Conservation (phyloP, 768 basidiomycete genomes). For the Phanerodontia chrysosporium region DNA sequence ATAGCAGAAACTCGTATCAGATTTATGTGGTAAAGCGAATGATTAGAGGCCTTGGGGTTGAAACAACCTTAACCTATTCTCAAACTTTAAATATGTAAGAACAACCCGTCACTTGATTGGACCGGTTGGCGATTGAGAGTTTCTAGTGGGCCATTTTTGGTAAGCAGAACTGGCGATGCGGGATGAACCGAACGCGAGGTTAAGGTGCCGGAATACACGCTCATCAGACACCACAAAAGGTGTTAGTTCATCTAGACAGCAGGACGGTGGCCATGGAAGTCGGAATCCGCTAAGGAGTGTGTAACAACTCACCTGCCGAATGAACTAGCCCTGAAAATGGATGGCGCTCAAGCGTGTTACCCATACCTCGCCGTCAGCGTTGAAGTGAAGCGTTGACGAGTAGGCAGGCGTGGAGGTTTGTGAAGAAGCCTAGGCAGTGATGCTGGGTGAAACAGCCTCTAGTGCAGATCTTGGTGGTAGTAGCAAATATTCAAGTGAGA, state of each 20-base stretch:
- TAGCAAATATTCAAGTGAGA: constrained; percentile 88
- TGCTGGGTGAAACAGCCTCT: constrained; percentile 72
- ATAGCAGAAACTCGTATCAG: constrained; percentile 60
- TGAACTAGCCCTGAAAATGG: constrained; percentile 90
- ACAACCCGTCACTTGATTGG: constrained; percentile 46
- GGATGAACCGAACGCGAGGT: constrained; percentile 69
- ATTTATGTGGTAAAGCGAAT: constrained; percentile 74
- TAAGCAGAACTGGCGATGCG: constrained; percentile 70
- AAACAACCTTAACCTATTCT: constrained; percentile 86
- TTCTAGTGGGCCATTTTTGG: constrained; percentile 73
- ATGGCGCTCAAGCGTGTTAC: constrained; percentile 85
- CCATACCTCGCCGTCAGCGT: constrained; percentile 79
- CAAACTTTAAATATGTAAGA: constrained; percentile 67
- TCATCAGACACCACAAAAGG: constrained; percentile 84
- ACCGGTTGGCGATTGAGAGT: constrained; percentile 56
- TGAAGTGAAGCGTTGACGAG: constrained; percentile 68
- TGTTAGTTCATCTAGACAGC: constrained; percentile 87
- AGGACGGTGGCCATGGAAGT: constrained; percentile 87
- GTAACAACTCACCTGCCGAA: constrained; percentile 89
- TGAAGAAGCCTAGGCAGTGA: constrained; percentile 77
- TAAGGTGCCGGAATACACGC: constrained; percentile 81
- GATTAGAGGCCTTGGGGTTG: constrained; percentile 89
- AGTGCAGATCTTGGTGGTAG: constrained; percentile 87
- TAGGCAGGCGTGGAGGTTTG: constrained; percentile 76
- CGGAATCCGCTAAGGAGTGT: constrained; percentile 83